Evolutionary conservation across 305 asterid genomes (phyloP).

Genomic region (Coffea humblotiana): DNA sequence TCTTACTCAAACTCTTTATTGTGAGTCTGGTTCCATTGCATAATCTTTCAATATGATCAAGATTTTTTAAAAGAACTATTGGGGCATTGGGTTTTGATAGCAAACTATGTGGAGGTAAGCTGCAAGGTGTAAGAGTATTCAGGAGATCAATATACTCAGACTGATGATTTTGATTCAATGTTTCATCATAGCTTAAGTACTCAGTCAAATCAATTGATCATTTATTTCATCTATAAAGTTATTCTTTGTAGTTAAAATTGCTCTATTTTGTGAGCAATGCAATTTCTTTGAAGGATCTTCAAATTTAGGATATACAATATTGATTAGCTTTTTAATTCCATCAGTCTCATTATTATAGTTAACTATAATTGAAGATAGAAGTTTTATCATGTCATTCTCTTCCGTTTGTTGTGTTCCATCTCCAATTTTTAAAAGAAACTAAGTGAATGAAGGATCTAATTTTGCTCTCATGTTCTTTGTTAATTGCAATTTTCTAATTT

Average conservation of each 20-base stretch:
- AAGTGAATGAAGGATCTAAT: background rate
- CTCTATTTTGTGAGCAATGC: too few species aligned
- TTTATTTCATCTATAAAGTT: background rate
- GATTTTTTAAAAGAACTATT: background rate
- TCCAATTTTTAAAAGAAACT: background rate
- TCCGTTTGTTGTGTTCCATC: background rate
- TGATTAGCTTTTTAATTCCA: too few species aligned
- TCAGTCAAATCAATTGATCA: background rate
- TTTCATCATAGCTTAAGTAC: background rate
- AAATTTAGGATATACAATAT: too few species aligned
- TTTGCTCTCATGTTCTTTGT: background rate
- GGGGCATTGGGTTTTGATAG: background rate
- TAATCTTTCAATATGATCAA: conserved; percentile 8
- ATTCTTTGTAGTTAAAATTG: too few species aligned
- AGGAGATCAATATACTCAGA: background rate
- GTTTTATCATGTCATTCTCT: too few species aligned
- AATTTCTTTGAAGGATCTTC: too few species aligned
- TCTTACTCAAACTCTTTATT: background rate
- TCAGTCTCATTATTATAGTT: too few species aligned
- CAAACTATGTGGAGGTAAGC: background rate
- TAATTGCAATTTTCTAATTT: too few species aligned
- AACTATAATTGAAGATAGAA: too few species aligned
- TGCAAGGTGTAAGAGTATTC: background rate
- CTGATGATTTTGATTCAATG: background rate
- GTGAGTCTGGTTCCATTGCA: conserved; percentile 20